Evolutionary conservation across 2,329 filamentous ascomycete genomes (phyloP).

Genomic region (Cladosporium sphaerospermum): DNA sequence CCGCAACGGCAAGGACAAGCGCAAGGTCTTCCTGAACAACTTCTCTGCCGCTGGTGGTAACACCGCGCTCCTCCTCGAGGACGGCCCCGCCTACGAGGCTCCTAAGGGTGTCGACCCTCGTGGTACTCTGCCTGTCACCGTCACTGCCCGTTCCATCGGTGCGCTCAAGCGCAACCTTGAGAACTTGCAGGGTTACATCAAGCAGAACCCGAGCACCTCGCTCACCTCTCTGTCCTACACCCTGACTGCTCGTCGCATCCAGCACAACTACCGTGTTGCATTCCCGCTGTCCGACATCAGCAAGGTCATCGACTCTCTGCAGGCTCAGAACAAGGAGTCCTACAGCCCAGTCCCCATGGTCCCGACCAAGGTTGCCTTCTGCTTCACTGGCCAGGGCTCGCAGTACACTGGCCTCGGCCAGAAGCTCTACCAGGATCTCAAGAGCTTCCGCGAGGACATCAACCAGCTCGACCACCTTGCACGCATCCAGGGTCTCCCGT

Average conservation of each 20-base stretch:
- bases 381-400: constrained; percentile 48
- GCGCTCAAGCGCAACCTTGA: constrained; percentile 47
- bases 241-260: constrained; percentile 47
- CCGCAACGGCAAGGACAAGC: constrained; percentile 42
- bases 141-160: constrained; percentile 46
- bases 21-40: constrained; percentile 48
- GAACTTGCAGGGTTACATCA: constrained; percentile 42
- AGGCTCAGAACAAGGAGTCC: constrained; percentile 43
- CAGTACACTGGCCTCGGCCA: constrained; percentile 47
- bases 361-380: constrained; percentile 45
- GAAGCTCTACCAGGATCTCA: constrained; percentile 44
- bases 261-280: constrained; percentile 48
- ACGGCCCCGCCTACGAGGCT: constrained; percentile 40
- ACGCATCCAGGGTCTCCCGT: constrained; percentile 42
- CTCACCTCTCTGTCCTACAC: constrained; percentile 47
- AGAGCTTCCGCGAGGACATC: constrained; percentile 44
- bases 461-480: constrained; percentile 44
- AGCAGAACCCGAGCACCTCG: constrained; percentile 39
- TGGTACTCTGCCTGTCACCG: constrained; percentile 42
- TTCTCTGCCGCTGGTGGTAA: constrained; percentile 50
- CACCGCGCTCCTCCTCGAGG: constrained; percentile 47
- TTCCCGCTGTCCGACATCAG: constrained; percentile 42
- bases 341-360: constrained; percentile 50
- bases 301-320: constrained; percentile 41
- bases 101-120: constrained; percentile 41